phyloP scores from a whole-genome alignment of 768 basidiomycete species.

The Mycena vitilis region DNA sequence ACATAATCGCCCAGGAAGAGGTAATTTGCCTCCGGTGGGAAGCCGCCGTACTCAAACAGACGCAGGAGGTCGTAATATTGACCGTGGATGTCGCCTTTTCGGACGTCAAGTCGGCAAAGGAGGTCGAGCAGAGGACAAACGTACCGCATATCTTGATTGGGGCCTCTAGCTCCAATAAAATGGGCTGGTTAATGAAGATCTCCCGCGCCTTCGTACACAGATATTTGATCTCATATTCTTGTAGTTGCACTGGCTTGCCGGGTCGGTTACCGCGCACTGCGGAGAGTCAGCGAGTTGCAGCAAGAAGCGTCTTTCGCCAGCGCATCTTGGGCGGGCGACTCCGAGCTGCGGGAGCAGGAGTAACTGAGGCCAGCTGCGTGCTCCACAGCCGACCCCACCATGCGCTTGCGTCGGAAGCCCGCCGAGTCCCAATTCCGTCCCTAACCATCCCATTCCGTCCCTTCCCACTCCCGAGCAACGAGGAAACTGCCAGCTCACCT shows the following conservation, averaged over 20 bases:
- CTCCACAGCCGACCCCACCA: constrained; percentile 16
- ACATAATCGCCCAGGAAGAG: constrained; percentile 99
- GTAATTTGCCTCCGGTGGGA: constrained; percentile 99
- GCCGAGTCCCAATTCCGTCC: not conserved
- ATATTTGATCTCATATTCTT: constrained; percentile 99
- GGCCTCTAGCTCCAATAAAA: constrained; percentile 96
- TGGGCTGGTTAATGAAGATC: constrained; percentile 99
- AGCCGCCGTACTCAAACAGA: constrained; percentile 98
- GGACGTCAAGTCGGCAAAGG: not conserved
- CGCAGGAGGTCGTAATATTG: constrained; percentile 99
- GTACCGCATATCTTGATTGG: constrained; percentile 99
- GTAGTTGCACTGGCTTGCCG: constrained; percentile 96
- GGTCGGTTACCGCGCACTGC: constrained; percentile 98
- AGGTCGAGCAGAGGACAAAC: not conserved
- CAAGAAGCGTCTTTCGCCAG: not conserved
- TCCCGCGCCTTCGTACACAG: constrained; percentile 98
- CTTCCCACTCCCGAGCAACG: not conserved
- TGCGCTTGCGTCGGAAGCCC: constrained; percentile 37
- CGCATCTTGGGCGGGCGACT: not conserved
- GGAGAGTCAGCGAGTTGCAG: constrained; percentile 24
- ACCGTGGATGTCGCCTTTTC: constrained; percentile 94
- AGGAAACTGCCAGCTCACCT: constrained; percentile 71
- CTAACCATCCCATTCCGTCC: not conserved
- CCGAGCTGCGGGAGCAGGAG: not conserved
- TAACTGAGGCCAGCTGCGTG: not conserved